phyloP scores from a whole-genome alignment of 1,284 basidiomycete genomes.

The Ceratobasidium sp. region DNA sequence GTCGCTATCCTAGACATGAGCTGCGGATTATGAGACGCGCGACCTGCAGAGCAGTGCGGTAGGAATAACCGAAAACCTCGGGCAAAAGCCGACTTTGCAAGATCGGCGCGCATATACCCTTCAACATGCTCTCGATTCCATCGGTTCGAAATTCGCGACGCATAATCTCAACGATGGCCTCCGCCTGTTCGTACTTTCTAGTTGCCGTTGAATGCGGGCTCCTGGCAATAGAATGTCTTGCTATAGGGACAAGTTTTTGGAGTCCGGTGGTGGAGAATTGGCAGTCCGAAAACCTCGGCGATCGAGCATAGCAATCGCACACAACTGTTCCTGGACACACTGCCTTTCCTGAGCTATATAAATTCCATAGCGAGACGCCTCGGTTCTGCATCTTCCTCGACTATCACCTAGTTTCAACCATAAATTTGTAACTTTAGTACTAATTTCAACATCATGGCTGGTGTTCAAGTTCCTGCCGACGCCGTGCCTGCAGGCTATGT shows the following conservation, averaged over 20 bases:
- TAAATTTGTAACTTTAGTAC: no score
- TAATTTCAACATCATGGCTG: conserved; percentile 8
- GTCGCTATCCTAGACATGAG: not conserved
- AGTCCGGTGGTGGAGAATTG: not conserved
- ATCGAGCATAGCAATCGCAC: not conserved
- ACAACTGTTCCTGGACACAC: not conserved
- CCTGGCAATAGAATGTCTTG: no score
- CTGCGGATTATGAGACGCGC: not conserved
- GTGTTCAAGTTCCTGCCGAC: conserved; percentile 41
- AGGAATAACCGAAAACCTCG: not conserved
- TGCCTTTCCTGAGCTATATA: not conserved
- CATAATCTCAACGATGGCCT: no score
- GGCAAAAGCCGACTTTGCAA: not conserved
- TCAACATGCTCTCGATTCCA: not conserved
- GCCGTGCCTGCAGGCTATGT: conserved; percentile 45
- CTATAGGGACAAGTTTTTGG: not conserved
- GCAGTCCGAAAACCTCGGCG: not conserved
- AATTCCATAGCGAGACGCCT: not conserved
- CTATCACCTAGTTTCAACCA: not conserved
- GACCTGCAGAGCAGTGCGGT: not conserved
- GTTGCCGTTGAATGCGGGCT: no score
- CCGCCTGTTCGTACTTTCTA: no score
- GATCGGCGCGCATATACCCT: not conserved
- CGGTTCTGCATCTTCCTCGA: not conserved
- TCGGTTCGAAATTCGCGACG: not conserved